Conservation (phyloP, 768 basidiomycete species). For the Mycena venus region DNA sequence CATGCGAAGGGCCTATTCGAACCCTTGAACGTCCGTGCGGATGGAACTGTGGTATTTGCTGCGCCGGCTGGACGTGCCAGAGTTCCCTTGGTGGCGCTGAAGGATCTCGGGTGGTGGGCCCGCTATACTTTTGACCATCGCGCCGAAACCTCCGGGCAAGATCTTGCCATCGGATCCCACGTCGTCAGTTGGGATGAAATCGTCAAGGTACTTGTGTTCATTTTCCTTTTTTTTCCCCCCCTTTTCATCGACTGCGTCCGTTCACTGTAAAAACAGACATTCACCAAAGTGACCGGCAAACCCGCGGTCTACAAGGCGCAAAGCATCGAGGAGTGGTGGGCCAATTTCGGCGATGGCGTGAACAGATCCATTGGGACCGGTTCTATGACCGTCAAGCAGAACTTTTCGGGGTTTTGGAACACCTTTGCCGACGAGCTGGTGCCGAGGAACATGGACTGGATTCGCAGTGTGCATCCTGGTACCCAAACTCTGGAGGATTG, state of each 20-base stretch:
- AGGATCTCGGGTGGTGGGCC: conserved; percentile 55
- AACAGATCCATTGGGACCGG: no score
- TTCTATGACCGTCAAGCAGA: no score
- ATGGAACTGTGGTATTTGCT: conserved; percentile 56
- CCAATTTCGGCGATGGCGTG: no score
- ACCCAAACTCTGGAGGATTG: no score
- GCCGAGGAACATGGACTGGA: no score
- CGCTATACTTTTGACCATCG: no score
- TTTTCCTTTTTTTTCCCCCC: no score
- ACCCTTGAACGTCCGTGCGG: conserved; percentile 50
- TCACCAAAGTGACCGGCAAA: conserved; percentile 18
- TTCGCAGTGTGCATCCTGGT: no score
- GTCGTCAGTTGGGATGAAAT: conserved; percentile 51
- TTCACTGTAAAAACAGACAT: not conserved
- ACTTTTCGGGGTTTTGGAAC: no score
- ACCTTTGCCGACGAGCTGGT: no score
- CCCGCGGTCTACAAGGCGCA: conserved; percentile 1
- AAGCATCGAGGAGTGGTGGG: not conserved
- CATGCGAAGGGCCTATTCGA: conserved; percentile 37
- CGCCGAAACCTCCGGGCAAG: conserved; percentile 47
- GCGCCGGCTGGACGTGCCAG: conserved; percentile 49
- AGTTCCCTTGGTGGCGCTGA: conserved; percentile 53
- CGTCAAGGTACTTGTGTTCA: conserved; percentile 29
- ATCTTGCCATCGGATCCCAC: conserved; percentile 52
- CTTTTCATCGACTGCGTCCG: no score